These are phyloP conservation scores for Helicocarpus griseus DNA, from an alignment of 2,329 filamentous ascomycete genomes.

Conservation along the genomic window DNA sequence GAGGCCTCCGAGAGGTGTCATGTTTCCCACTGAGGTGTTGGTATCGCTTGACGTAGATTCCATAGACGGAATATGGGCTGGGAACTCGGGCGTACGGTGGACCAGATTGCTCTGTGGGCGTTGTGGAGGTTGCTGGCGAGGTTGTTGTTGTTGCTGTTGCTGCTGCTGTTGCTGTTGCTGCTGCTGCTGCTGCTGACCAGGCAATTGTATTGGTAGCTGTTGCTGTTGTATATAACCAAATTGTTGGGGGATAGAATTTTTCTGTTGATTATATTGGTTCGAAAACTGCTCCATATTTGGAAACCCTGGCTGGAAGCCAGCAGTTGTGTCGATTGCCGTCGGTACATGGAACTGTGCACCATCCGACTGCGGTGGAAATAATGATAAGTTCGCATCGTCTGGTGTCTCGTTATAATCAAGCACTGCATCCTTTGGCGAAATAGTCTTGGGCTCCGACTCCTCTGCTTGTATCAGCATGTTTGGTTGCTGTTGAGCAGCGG, in stretches of 20 bases:
- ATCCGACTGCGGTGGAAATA: slow-evolving; percentile 58
- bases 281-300: slow-evolving; percentile 9
- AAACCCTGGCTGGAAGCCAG: slow-evolving; percentile 33
- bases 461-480: slow-evolving; percentile 13
- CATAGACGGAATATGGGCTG: slow-evolving; percentile 50
- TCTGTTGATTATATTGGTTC: slow-evolving; percentile 5
- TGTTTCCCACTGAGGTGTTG: slow-evolving; percentile 15
- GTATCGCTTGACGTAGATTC: slow-evolving; percentile 51
- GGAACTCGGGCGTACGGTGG: slow-evolving; percentile 47
- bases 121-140: slow-evolving; percentile 14
- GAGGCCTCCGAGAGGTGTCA: slow-evolving; percentile 9
- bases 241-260: slow-evolving; percentile 1
- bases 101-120: slow-evolving; percentile 23
- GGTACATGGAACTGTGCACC: slow-evolving; percentile 17
- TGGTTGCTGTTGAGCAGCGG: slow-evolving; percentile 16
- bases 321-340: slow-evolving; percentile 3
- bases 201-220: slow-evolving; percentile 6
- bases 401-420: slow-evolving; percentile 74
- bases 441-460: slow-evolving; percentile 59
- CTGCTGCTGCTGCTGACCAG: slow-evolving; percentile 8
- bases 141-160: slow-evolving; percentile 19
- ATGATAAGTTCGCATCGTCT: slow-evolving; percentile 54
- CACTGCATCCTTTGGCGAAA: slow-evolving; percentile 87
- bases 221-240: slow-evolving; percentile 19
- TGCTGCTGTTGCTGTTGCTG: slow-evolving; percentile 16